These are phyloP conservation scores for Aureobasidium sp. DNA, from an alignment of 2,329 filamentous ascomycete genomes.

Conservation along the genomic window DNA sequence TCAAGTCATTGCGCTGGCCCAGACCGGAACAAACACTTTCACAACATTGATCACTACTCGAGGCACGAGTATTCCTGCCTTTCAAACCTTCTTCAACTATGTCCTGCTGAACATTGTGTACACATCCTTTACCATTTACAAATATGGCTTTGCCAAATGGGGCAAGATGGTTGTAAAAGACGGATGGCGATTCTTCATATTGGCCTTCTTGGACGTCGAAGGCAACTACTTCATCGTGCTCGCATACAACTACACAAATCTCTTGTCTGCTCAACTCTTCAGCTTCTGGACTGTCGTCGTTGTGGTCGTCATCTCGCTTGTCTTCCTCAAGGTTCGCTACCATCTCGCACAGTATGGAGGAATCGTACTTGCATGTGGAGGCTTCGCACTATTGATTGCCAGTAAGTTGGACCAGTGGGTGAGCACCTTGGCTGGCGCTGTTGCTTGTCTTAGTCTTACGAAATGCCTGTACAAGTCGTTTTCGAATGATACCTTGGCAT, in stretches of 20 bases:
- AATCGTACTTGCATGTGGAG: constrained; percentile 84
- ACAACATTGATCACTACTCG: constrained; percentile 62
- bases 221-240: constrained; percentile 98
- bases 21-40: constrained; percentile 89
- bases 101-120: constrained; percentile 76
- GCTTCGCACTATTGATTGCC: constrained; percentile 78
- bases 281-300: constrained; percentile 98
- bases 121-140: constrained; percentile 69
- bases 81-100: constrained; percentile 96
- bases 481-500: too few species aligned
- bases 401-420: too few species aligned
- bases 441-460: too few species aligned
- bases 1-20: constrained; percentile 79
- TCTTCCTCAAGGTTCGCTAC: constrained; percentile 81
- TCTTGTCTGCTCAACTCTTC: constrained; percentile 87
- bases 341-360: constrained; percentile 76
- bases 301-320: constrained; percentile 77
- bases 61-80: constrained; percentile 79
- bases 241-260: constrained; percentile 86
- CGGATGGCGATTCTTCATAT: constrained; percentile 90
- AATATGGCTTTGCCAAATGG: constrained; percentile 70
- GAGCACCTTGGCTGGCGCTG: too few species aligned
- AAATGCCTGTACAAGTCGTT: too few species aligned
- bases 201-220: constrained; percentile 88
- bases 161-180: constrained; percentile 55